Conservation (phyloP, 2,329 filamentous ascomycete species). For the Colletotrichum coccodes region DNA sequence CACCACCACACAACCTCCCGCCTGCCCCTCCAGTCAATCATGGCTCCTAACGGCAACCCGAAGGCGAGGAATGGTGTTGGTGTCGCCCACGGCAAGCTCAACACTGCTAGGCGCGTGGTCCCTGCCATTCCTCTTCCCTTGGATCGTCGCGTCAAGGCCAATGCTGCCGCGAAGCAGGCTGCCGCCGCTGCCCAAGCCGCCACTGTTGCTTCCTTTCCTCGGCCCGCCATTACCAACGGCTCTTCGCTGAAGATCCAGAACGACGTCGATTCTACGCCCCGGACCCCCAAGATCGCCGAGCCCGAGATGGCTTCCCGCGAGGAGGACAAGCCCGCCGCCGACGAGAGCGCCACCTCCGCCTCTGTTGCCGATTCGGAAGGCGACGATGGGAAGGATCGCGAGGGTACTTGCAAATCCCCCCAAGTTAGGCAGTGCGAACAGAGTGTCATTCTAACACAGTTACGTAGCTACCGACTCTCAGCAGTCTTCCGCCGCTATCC, state of each 20-base stretch:
- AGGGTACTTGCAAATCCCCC: constrained; percentile 8
- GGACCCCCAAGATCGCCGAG: constrained; percentile 28
- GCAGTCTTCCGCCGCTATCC: constrained; percentile 4
- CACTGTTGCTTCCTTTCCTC: constrained; percentile 13
- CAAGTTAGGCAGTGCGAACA: background rate
- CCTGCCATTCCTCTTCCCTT: constrained; percentile 52
- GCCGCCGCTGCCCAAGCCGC: constrained; percentile 41
- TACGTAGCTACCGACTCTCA: background rate
- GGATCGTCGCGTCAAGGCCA: constrained; percentile 41
- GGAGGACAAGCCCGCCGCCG: background rate
- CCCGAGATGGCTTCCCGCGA: background rate
- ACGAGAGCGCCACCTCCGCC: background rate
- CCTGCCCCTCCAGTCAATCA: constrained; percentile 20
- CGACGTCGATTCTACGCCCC: constrained; percentile 26
- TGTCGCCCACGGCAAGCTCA: constrained; percentile 24
- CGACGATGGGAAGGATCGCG: constrained; percentile 6
- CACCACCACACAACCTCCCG: constrained; percentile 20
- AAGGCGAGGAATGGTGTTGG: constrained; percentile 31
- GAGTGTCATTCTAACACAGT: background rate
- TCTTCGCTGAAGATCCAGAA: constrained; percentile 33
- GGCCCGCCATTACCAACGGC: constrained; percentile 31
- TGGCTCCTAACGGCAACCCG: constrained; percentile 31
- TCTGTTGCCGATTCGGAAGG: background rate
- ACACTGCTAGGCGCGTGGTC: constrained; percentile 42
- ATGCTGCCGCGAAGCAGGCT: constrained; percentile 44